Evolutionary conservation across 352 stramenopile species (phyloP).

Genomic region (Phytophthora sojae): DNA sequence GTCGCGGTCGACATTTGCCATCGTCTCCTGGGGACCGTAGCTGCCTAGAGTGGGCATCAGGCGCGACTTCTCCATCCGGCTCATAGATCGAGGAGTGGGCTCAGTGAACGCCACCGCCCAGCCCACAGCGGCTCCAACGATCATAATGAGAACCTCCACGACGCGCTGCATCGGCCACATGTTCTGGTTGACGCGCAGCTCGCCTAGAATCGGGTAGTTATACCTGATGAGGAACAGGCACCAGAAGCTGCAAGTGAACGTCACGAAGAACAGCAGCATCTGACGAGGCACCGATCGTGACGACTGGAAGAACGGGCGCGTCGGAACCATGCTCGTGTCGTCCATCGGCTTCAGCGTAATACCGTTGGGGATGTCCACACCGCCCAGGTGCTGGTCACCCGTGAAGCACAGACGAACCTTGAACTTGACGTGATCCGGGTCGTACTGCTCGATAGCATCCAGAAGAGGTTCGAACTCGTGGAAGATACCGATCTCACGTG

Average conservation of each 20-base stretch:
- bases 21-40: slow-evolving; percentile 32
- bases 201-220: slow-evolving; percentile 75
- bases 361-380: slow-evolving; percentile 75
- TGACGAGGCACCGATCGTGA: slow-evolving; percentile 71
- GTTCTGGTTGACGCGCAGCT: slow-evolving; percentile 67
- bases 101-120: slow-evolving; percentile 75
- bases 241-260: slow-evolving; percentile 78
- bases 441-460: slow-evolving; percentile 79
- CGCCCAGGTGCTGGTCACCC: slow-evolving; percentile 79
- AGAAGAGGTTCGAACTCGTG: slow-evolving; percentile 87
- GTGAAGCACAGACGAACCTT: slow-evolving; percentile 83
- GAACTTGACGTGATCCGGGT: slow-evolving; percentile 71
- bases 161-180: slow-evolving; percentile 87
- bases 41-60: slow-evolving; percentile 56
- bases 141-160: slow-evolving; percentile 79
- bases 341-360: slow-evolving; percentile 85
- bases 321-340: slow-evolving; percentile 82
- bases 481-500: slow-evolving; percentile 84
- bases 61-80: slow-evolving; percentile 77
- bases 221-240: slow-evolving; percentile 76
- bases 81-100: slow-evolving; percentile 76
- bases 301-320: slow-evolving; percentile 80
- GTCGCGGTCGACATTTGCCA: slow-evolving; percentile 48
- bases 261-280: slow-evolving; percentile 84
- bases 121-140: slow-evolving; percentile 59